A percentile compares a stretch with the other conserved stretches of the same genome.
Conservation (phyloP, 306 rosid genomes). For the Vigna mungo region DNA sequence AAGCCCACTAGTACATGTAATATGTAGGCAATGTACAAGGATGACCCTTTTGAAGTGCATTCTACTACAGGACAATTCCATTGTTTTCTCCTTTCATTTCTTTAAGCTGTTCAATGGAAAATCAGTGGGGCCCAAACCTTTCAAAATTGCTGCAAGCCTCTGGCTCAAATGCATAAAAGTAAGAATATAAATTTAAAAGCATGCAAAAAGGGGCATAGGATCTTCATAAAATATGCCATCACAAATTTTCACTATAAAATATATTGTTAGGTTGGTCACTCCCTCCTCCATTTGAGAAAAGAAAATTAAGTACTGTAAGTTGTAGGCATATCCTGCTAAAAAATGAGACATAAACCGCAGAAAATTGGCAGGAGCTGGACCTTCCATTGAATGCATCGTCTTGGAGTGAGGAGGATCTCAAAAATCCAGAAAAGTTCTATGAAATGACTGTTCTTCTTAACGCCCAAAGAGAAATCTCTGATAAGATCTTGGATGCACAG, state of each 20-base stretch:
- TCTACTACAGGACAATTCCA: neutral
- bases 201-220: neutral
- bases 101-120: neutral
- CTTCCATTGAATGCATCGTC: constrained; percentile 92
- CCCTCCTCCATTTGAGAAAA: constrained; percentile 1
- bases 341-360: constrained; percentile 38
- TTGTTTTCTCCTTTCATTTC: neutral
- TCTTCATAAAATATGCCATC: neutral
- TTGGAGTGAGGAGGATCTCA: constrained; percentile 90
- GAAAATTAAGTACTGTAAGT: neutral
- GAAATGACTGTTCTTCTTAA: constrained; percentile 97
- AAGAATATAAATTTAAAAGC: neutral
- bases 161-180: neutral
- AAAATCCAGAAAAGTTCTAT: constrained; percentile 75
- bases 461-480: constrained; percentile 93
- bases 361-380: constrained; percentile 74
- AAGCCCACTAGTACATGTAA: constrained; percentile 15
- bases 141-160: neutral
- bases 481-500: constrained; percentile 87
- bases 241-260: neutral
- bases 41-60: constrained; percentile 1
- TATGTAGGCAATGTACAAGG: neutral
- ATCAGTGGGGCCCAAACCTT: neutral
- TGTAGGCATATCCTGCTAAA: constrained; percentile 19
- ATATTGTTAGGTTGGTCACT: constrained; percentile 13